Percentiles rank a stretch among this genome's conserved stretches.
phyloP scores from a whole-genome alignment of 1,284 basidiomycete genomes.

The Pterulicium gracile region DNA sequence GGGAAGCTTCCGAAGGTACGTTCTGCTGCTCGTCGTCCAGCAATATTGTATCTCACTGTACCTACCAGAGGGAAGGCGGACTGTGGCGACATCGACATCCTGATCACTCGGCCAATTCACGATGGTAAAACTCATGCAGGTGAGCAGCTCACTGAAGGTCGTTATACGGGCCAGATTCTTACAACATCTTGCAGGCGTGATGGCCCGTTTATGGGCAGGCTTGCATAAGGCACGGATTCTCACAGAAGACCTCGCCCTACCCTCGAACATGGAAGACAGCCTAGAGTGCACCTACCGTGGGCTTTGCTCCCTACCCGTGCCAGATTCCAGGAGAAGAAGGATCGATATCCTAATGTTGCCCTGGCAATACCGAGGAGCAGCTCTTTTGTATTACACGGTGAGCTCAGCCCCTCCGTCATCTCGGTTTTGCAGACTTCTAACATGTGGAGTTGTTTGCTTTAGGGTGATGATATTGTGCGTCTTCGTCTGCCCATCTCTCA shows the following conservation, averaged over 20 bases:
- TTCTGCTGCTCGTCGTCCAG: background rate
- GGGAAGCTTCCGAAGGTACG: conserved; percentile 78
- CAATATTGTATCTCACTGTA: conserved; percentile 4
- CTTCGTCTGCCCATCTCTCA: background rate
- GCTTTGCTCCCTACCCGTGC: conserved; percentile 43
- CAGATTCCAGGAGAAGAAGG: conserved; percentile 42
- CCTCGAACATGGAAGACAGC: conserved; percentile 46
- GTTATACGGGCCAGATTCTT: conserved; percentile 1
- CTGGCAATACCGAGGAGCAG: conserved; percentile 69
- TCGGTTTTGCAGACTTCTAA: conserved; percentile 1
- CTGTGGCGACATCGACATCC: conserved; percentile 86
- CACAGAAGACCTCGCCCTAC: conserved; percentile 67
- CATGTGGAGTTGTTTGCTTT: conserved; percentile 4
- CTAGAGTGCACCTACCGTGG: conserved; percentile 77
- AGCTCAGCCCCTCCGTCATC: conserved; percentile 15
- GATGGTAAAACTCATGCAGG: conserved; percentile 71
- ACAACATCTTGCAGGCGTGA: conserved; percentile 34
- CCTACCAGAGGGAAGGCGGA: conserved; percentile 53
- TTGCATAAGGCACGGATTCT: conserved; percentile 54
- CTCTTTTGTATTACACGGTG: conserved; percentile 83
- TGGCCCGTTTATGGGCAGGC: conserved; percentile 42
- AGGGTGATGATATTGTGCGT: conserved; percentile 77
- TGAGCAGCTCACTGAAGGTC: conserved; percentile 13
- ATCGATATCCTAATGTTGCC: conserved; percentile 80
- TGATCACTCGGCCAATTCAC: conserved; percentile 65